Evolutionary conservation across 805 yeast species (phyloP), one percentile per base, ranked within the genome.

Genomic region (Lachancea thermotolerans): DNA sequence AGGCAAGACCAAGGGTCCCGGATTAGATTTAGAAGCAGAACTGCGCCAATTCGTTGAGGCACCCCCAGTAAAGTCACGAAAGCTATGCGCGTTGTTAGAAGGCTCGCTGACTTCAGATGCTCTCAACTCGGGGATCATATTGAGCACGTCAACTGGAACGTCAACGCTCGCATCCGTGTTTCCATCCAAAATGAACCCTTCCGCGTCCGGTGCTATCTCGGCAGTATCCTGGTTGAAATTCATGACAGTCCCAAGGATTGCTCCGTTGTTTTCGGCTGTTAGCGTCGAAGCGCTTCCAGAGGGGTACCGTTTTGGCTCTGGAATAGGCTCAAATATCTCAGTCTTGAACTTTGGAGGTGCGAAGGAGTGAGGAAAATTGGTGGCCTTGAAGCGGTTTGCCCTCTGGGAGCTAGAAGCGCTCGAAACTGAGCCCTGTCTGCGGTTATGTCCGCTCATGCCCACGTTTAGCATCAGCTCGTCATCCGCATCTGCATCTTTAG

Each of bases 381-480:
- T 34, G 42, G 32, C 35, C 35, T 33, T 37, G 41, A 4, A 40
- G 33, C 14, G 33, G 9, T 30, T 17, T 31, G 34, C 28, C 47
- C 25, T 45, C 16, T 41, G 45, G 25, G 48, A 45, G 11, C 45
- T 37, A 10, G 42, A 27, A 8, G 38, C 34, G 15, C 48, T 45
- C 9, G 45, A 37, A 7, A 48, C 28, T 9, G 56, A 51, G 2
- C 49, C 48, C 28, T 49, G 51, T 14, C 59, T 50, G 25, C 59
- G 54, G 31, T 32, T 39, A 25, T 48, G 55, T 8, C 56, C 55
- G 11, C 47, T 41, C 10, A 43, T 45, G 3, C 58, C 58, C 18
- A 56, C 41, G 39, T 51, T 55, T 35, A 59, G 36, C 4, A 57
- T 46, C 16, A 59, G 37, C 30, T 55, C 62, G n/a, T 43, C 42